Evolutionary conservation across 805 yeast species (phyloP), one percentile per base, ranked within the genome.

Genomic region (Candida bentonensis): DNA sequence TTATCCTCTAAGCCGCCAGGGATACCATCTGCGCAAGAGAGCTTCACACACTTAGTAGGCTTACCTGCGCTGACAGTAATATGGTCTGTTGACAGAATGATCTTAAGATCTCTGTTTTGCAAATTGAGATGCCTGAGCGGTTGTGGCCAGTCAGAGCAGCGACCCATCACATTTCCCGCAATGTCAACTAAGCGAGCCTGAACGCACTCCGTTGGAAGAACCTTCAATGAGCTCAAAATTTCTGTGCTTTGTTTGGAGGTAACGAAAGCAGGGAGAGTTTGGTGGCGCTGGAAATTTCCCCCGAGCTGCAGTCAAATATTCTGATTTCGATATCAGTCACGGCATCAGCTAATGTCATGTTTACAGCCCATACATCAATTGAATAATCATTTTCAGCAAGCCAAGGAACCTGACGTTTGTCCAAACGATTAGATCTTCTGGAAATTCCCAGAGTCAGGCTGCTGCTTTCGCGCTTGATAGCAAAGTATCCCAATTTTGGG

Each of bases 81-180:
- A n/a, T 20, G 43, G 39, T 5, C 59, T 66, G 15, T 57, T 57
- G 2, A 48, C 49, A 9, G 60, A 58, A 15, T 49, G n/a, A 54
- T 30, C 3, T 50, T 40, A 3, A 62, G 60, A 2, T 51, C 22
- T 23, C 62, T 44, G n/a, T 49, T 51, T 2, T 65, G 61, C 46
- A 68, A 62, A 11, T 54, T 53, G 22, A 67, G 52, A 50, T 66
- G 59, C 47, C 69, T 69, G 40, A 69, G 50, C 3, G 71, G 72
- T 51, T 73, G 75, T 0, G 77, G 76, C 76, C 77, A 72, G 49
- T 70, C 71, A 3, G 61, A 56, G 5, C 63, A 60, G 39, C 62
- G 49, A 3, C 65, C 61, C 25, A 68, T 48, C 4, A 56, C 46
- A 1, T 51, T 25, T 30, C 30, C 55, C 27, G 11, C 43, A 41